Conservation (phyloP, 2,329 filamentous ascomycete genomes). For the Diaporthe helianthi region DNA sequence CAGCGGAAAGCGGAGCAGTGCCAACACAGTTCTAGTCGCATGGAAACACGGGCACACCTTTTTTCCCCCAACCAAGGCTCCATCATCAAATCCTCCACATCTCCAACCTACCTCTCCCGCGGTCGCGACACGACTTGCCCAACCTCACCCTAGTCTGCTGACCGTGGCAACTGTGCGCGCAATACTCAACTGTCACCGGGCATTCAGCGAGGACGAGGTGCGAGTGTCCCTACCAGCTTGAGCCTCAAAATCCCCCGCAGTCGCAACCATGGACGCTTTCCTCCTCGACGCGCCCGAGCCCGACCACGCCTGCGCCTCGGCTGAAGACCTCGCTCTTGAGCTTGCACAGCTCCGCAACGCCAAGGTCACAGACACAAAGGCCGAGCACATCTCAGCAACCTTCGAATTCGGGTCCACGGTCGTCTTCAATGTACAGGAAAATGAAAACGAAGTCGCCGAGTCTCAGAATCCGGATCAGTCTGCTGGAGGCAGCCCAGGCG, state of each 20-base stretch:
- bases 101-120: background rate
- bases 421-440: constrained; percentile 50
- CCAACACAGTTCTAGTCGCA: background rate
- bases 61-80: background rate
- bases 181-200: background rate
- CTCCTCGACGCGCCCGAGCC: constrained; percentile 41
- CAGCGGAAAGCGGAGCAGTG: constrained; percentile 3
- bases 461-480: constrained; percentile 39
- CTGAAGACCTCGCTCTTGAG: constrained; percentile 56
- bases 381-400: constrained; percentile 55
- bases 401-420: constrained; percentile 55
- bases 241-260: background rate
- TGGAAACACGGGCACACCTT: background rate
- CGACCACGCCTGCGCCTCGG: constrained; percentile 45
- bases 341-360: constrained; percentile 50
- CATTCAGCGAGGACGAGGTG: background rate
- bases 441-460: constrained; percentile 47
- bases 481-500: constrained; percentile 44
- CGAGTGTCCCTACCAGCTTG: background rate
- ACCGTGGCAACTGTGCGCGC: background rate
- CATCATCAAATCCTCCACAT: no score
- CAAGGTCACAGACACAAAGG: constrained; percentile 55
- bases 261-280: constrained; percentile 42
- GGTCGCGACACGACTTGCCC: background rate
- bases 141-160: background rate